Evolutionary conservation across 2,329 filamentous ascomycete genomes (phyloP).

Genomic region (Apiospora aurea): DNA sequence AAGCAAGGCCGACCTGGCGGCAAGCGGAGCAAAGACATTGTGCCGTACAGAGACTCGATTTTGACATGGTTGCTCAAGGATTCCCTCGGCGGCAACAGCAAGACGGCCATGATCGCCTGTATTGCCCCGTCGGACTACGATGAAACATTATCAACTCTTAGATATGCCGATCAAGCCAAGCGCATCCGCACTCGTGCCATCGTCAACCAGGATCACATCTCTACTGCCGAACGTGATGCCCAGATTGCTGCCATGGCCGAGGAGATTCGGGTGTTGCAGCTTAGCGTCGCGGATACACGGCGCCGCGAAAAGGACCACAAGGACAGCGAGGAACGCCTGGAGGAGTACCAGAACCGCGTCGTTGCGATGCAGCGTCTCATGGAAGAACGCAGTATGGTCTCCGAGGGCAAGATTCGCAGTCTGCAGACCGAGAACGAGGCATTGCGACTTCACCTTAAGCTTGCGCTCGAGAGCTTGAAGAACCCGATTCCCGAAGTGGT

Average conservation of each 20-base stretch:
- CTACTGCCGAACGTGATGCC: constrained; percentile 89
- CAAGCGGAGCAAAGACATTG: constrained; percentile 66
- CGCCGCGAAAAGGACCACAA: constrained; percentile 75
- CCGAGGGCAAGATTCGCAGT: constrained; percentile 91
- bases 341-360: constrained; percentile 94
- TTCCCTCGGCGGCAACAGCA: constrained; percentile 93
- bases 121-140: constrained; percentile 96
- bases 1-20: constrained; percentile 62
- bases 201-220: constrained; percentile 95
- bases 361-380: constrained; percentile 91
- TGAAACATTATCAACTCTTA: constrained; percentile 92
- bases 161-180: constrained; percentile 98
- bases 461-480: constrained; percentile 85
- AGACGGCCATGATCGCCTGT: constrained; percentile 99
- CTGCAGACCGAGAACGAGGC: constrained; percentile 91
- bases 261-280: constrained; percentile 86
- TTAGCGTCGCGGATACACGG: constrained; percentile 71
- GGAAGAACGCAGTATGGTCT: constrained; percentile 90
- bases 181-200: constrained; percentile 92
- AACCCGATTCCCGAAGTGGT: constrained; percentile 81
- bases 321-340: constrained; percentile 81
- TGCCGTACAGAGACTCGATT: constrained; percentile 92
- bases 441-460: constrained; percentile 82
- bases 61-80: constrained; percentile 90
- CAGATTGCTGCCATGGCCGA: constrained; percentile 95